Conservation (phyloP, 768 basidiomycete species). For the Tylopilus balloui region DNA sequence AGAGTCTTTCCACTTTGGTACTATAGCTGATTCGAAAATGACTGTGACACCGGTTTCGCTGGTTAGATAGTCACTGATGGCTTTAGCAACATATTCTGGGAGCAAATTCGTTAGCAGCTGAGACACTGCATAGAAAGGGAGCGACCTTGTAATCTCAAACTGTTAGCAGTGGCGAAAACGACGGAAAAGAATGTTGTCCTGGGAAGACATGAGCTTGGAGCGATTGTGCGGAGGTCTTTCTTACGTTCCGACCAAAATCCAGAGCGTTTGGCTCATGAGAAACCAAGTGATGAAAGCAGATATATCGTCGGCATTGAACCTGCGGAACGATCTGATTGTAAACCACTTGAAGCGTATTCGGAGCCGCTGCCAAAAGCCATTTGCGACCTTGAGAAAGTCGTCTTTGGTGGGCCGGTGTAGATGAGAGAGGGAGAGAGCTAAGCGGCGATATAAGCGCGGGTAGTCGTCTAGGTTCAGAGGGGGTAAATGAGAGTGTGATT, state of each 20-base stretch:
- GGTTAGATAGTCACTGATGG: conserved; percentile 90
- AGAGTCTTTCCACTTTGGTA: conserved; percentile 96
- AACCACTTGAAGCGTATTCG: conserved; percentile 97
- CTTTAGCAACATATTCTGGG: conserved; percentile 77
- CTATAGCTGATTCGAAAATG: conserved; percentile 96
- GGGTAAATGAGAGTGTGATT: conserved; percentile 15
- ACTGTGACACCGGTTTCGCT: conserved; percentile 90
- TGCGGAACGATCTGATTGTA: conserved; percentile 89
- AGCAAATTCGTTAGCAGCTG: conserved; percentile 6
- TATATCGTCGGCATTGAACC: conserved; percentile 94
- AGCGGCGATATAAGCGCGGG: conserved; percentile 73
- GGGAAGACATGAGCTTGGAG: conserved; percentile 2
- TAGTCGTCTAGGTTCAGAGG: conserved; percentile 60
- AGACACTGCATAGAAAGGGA: background rate
- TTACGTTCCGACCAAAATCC: conserved; percentile 85
- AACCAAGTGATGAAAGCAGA: conserved; percentile 97
- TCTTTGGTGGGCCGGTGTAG: conserved; percentile 79
- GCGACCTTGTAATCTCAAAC: conserved; percentile 77
- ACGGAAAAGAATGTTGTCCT: conserved; percentile 97
- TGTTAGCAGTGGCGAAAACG: conserved; percentile 84
- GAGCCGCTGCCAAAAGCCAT: conserved; percentile 85
- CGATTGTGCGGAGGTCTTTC: background rate
- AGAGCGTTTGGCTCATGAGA: conserved; percentile 89
- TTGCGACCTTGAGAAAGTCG: conserved; percentile 82
- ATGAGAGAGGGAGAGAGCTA: conserved; percentile 74